Conservation (phyloP, 1,284 basidiomycete species). For the Puccinia novopanici region DNA sequence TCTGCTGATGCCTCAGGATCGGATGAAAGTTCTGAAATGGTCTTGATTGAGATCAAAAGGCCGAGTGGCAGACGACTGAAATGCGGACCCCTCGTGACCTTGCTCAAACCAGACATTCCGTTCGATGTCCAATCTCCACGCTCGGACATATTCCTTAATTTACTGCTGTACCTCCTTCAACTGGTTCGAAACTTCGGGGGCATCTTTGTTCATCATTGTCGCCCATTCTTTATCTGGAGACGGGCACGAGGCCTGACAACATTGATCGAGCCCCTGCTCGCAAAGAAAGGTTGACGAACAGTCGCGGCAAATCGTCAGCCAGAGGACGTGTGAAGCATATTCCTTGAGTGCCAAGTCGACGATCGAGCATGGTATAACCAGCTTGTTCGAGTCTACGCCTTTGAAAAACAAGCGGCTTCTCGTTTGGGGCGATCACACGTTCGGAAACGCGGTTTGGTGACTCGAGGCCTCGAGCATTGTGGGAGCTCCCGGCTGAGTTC, state of each 20-base stretch:
- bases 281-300: slow-evolving; percentile 19
- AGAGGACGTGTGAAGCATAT: slow-evolving; percentile 26
- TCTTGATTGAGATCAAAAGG: slow-evolving; percentile 36
- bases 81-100: slow-evolving; percentile 43
- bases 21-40: slow-evolving; percentile 20
- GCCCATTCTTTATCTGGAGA: slow-evolving; percentile 19
- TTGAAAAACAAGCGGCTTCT: too few relatives aligned
- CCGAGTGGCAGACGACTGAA: slow-evolving; percentile 38
- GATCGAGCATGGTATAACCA: too few relatives aligned
- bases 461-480: too few relatives aligned
- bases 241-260: neutral
- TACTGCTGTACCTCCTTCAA: neutral
- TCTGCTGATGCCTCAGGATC: too few relatives aligned
- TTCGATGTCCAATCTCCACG: too few relatives aligned
- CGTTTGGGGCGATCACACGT: too few relatives aligned
- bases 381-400: too few relatives aligned
- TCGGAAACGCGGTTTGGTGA: too few relatives aligned
- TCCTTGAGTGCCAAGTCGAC: slow-evolving; percentile 45
- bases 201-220: slow-evolving; percentile 4
- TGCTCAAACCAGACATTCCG: too few relatives aligned
- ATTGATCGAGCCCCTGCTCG: slow-evolving; percentile 4
- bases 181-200: neutral
- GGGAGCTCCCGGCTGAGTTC: too few relatives aligned
- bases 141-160: slow-evolving; percentile 25
- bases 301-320: slow-evolving; percentile 27